Evolutionary conservation across 441 rosid genomes (phyloP).

Genomic region (Cnidoscolus chayamansa): DNA sequence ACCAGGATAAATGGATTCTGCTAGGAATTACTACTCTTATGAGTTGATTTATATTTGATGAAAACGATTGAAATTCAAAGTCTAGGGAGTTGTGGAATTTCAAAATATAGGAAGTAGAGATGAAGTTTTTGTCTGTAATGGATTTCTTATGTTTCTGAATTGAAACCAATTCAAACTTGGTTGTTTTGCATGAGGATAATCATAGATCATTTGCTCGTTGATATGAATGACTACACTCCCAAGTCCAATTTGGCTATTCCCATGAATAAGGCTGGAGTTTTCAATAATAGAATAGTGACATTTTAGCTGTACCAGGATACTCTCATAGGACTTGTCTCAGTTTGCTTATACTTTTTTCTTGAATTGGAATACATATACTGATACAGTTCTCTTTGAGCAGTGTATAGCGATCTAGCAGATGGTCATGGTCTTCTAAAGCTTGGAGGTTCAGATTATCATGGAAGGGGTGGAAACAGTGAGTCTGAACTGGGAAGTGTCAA

Average conservation of each 20-base stretch:
- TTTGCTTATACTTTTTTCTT: neutral
- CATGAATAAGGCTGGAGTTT: neutral
- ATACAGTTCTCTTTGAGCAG: constrained; percentile 36
- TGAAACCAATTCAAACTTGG: neutral
- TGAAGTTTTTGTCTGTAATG: too few relatives aligned
- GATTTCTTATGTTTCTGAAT: neutral
- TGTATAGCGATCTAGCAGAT: constrained; percentile 75
- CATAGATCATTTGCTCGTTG: neutral
- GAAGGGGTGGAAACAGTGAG: constrained; percentile 70
- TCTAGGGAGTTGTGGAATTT: neutral
- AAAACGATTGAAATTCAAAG: neutral
- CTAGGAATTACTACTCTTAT: neutral
- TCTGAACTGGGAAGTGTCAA: constrained; percentile 78
- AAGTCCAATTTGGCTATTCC: neutral
- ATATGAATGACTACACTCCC: neutral
- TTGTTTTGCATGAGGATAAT: neutral
- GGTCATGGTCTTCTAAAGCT: constrained; percentile 69
- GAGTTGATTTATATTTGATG: neutral
- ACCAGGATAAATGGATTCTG: neutral
- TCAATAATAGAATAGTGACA: neutral
- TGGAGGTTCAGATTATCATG: constrained; percentile 95
- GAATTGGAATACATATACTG: neutral
- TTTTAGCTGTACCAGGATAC: neutral
- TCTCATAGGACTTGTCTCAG: neutral
- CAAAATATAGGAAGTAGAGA: neutral